Conservation (phyloP, 164 flowering plant species). For the Kalanchoe fedtschenkoi region DNA sequence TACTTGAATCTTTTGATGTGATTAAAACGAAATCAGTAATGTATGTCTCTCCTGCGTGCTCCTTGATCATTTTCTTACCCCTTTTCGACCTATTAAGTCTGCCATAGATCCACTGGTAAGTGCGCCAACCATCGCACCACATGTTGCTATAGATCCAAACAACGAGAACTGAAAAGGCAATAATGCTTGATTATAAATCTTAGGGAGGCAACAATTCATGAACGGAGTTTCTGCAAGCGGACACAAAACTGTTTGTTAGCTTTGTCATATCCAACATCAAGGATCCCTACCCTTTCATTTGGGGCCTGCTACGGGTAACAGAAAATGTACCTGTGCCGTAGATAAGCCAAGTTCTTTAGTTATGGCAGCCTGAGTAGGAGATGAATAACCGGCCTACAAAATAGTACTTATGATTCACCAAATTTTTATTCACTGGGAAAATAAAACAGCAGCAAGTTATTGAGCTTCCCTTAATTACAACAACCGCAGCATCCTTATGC, state of each 20-base stretch:
- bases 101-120: slow-evolving; percentile 17
- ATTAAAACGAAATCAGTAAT: not conserved
- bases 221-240: too few species aligned
- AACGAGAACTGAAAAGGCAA: slow-evolving; percentile 15
- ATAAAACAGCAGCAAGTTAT: not conserved
- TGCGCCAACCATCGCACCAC: slow-evolving; percentile 22
- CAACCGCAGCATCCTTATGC: too few species aligned
- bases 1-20: not conserved
- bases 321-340: slow-evolving; percentile 64
- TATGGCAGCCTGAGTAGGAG: slow-evolving; percentile 72
- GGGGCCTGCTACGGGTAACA: too few species aligned
- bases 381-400: slow-evolving; percentile 76
- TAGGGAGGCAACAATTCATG: too few species aligned
- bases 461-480: too few species aligned
- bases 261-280: too few species aligned
- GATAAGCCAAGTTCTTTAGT: slow-evolving; percentile 54
- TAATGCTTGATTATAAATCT: too few species aligned
- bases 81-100: slow-evolving; percentile 16
- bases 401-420: not conserved
- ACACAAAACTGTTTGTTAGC: too few species aligned
- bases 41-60: too few species aligned
- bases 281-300: too few species aligned
- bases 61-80: slow-evolving; percentile 11
- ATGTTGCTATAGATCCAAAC: slow-evolving; percentile 20
- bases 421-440: not conserved